A percentile compares a stretch with the other conserved stretches of the same genome.
These are phyloP conservation scores for Pythium aristosporum DNA, from an alignment of 352 stramenopile species.

Conservation along the genomic window DNA sequence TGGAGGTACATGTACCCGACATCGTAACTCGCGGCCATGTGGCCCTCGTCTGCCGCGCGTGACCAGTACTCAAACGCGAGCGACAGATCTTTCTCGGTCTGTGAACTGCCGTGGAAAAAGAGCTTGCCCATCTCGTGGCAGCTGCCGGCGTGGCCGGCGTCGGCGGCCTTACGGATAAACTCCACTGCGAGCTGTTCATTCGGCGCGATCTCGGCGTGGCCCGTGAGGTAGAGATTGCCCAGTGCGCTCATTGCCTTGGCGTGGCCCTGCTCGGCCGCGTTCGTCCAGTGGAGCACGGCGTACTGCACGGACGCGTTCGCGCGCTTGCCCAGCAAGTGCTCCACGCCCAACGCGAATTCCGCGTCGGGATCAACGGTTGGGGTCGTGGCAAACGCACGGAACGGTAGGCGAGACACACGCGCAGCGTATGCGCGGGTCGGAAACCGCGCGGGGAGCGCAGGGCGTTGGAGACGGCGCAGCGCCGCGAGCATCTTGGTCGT, in stretches of 20 bases:
- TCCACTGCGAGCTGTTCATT: conserved; percentile 48
- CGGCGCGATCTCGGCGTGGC: conserved; percentile 43
- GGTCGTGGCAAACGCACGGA: not conserved
- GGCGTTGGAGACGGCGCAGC: conserved; percentile 12
- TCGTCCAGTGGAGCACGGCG: conserved; percentile 78
- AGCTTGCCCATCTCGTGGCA: conserved; percentile 81
- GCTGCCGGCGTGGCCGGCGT: conserved; percentile 62
- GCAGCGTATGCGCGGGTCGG: not conserved
- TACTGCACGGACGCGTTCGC: conserved; percentile 43
- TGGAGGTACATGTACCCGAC: conserved; percentile 74
- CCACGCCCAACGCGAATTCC: conserved; percentile 63
- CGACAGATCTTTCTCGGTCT: conserved; percentile 31
- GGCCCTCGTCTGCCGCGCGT: conserved; percentile 50
- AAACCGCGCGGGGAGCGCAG: not conserved
- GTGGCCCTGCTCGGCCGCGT: conserved; percentile 66
- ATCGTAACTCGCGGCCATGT: conserved; percentile 76
- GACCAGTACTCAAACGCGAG: conserved; percentile 65
- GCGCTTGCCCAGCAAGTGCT: conserved; percentile 52
- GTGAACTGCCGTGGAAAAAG: conserved; percentile 50
- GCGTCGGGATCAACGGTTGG: conserved; percentile 26
- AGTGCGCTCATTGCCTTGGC: conserved; percentile 69
- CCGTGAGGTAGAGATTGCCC: conserved; percentile 68
- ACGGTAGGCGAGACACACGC: not conserved
- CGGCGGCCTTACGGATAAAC: conserved; percentile 65
- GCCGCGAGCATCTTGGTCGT: not conserved